A percentile compares a stretch with the other conserved stretches of the same genome.
Evolutionary conservation across 176 grass and related monocot genomes (phyloP).

Genomic region (Juncus effusus): DNA sequence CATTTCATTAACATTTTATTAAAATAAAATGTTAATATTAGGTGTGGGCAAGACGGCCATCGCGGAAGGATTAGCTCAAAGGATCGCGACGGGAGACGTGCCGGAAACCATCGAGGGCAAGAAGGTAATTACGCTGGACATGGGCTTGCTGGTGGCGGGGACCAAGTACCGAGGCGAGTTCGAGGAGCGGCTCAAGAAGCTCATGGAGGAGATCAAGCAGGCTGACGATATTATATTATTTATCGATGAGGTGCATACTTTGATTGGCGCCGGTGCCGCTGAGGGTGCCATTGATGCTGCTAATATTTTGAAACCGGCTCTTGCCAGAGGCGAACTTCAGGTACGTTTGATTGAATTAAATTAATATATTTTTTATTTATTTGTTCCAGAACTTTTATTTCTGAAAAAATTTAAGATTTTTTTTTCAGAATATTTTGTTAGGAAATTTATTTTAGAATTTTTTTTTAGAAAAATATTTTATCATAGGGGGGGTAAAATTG

Average conservation of each 20-base stretch:
- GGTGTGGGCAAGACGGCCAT: conserved; percentile 92
- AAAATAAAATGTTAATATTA: too few species aligned
- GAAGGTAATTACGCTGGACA: conserved; percentile 99
- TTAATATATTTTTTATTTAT: conserved; percentile 12
- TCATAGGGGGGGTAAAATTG: too few species aligned
- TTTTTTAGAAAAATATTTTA: too few species aligned
- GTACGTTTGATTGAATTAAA: conserved; percentile 26
- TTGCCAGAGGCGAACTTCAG: conserved; percentile 99
- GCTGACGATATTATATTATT: conserved; percentile 98
- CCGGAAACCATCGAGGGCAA: conserved; percentile 99
- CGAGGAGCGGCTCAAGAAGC: conserved; percentile 96
- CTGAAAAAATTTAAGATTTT: too few species aligned
- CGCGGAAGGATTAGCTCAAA: conserved; percentile 90
- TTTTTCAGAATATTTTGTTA: too few species aligned
- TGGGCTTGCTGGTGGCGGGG: conserved; percentile 99
- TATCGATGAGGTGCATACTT: conserved; percentile 97
- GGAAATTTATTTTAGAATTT: too few species aligned
- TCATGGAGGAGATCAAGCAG: conserved; percentile 99
- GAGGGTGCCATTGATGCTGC: conserved; percentile 99
- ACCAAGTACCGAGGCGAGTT: conserved; percentile 99
- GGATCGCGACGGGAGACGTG: conserved; percentile 83
- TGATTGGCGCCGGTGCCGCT: conserved; percentile 97
- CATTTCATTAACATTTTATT: too few species aligned
- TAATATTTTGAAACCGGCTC: conserved; percentile 98
- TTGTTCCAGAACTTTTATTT: too few species aligned